A percentile compares a stretch with the other conserved stretches of the same genome.
Evolutionary conservation across 2,329 filamentous ascomycete species (phyloP).

Genomic region (Podosphaera leucotricha): DNA sequence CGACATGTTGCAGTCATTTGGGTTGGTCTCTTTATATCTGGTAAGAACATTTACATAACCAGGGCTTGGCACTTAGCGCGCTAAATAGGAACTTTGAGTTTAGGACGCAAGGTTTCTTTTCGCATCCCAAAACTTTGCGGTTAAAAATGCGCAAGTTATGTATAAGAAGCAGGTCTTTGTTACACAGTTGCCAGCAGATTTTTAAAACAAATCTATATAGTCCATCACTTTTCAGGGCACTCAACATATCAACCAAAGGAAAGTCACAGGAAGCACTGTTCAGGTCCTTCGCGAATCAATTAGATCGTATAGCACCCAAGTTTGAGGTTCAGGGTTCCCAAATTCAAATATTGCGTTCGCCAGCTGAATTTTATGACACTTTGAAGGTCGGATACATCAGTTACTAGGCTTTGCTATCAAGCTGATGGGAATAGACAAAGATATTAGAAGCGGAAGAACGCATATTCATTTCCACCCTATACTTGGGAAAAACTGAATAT

Average conservation of each 20-base stretch:
- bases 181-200: neutral
- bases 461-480: conserved; percentile 87
- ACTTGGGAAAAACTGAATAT: conserved; percentile 81
- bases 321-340: conserved; percentile 68
- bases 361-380: conserved; percentile 73
- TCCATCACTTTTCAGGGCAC: conserved; percentile 3
- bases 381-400: conserved; percentile 39
- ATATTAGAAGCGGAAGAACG: conserved; percentile 56
- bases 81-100: neutral
- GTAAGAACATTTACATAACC: neutral
- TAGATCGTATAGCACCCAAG: conserved; percentile 75
- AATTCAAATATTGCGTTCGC: conserved; percentile 56
- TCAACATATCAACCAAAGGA: conserved; percentile 4
- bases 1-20: conserved; percentile 42
- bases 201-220: neutral
- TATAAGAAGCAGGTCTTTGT: neutral
- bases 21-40: conserved; percentile 1
- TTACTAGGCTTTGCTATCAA: neutral
- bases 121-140: neutral
- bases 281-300: conserved; percentile 40
- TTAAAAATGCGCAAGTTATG: neutral
- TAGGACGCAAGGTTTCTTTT: no score
- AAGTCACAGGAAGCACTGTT: conserved; percentile 26
- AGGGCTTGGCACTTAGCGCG: neutral
- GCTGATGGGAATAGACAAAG: conserved; percentile 34